These are phyloP conservation scores for Solanum chiquidenum DNA, from an alignment of 257 asterid species.

Conservation along the genomic window DNA sequence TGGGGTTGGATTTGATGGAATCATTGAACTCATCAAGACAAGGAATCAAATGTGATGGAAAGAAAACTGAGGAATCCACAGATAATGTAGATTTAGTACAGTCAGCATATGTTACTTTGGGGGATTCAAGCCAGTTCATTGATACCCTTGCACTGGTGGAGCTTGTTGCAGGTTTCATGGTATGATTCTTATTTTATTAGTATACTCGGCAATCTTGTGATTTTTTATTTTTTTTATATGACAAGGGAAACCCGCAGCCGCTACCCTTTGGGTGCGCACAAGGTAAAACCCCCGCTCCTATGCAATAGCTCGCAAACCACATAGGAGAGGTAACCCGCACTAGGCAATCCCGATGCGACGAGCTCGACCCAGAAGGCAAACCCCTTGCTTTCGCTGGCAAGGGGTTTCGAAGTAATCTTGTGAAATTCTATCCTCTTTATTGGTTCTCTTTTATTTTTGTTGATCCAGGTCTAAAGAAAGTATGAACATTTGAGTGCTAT, in stretches of 20 bases:
- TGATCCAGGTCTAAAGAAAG: neutral
- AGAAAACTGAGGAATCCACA: conserved; percentile 10
- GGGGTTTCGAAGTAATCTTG: neutral
- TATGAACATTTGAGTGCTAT: neutral
- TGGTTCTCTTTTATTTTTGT: neutral
- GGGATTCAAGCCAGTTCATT: conserved; percentile 19
- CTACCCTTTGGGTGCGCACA: no score
- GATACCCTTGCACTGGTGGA: conserved; percentile 66
- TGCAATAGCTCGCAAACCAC: no score
- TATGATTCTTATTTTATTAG: conserved; percentile 15
- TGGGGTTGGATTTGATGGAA: conserved; percentile 17
- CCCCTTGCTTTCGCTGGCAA: no score
- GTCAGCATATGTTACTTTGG: conserved; percentile 8
- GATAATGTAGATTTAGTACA: conserved; percentile 11
- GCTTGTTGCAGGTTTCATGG: conserved; percentile 63
- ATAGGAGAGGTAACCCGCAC: no score
- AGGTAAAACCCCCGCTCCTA: no score
- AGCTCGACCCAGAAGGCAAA: no score
- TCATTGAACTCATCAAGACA: conserved; percentile 7
- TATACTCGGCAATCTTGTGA: neutral
- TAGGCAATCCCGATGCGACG: no score
- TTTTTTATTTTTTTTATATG: no score
- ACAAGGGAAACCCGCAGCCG: no score
- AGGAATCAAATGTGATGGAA: conserved; percentile 4
- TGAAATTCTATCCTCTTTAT: neutral